Evolutionary conservation across 768 basidiomycete species (phyloP), one percentile per base, ranked within the genome.

Genomic region (Amanita polypyramis): DNA sequence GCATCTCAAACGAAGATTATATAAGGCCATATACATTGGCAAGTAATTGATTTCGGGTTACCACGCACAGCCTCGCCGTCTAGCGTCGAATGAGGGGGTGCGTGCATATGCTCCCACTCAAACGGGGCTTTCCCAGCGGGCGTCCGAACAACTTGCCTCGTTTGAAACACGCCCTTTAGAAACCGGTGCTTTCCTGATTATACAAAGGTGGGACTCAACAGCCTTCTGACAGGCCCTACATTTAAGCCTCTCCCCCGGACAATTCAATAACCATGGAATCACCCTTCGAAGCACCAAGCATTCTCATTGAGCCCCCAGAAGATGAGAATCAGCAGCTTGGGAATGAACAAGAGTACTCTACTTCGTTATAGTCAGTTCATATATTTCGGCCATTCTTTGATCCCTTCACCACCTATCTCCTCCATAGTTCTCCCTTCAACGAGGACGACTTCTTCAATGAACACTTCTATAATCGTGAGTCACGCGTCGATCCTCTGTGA

Each of bases 281-380:
- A 1, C 37, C 37, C 25, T 27, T 42, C n/a, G 40, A 23, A 25
- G 25, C 41, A 0, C 46, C 46, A 2, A 29, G 25, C 19, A 47
- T 47, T 7, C 35, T 39, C 37, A 39, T 47, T 12, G 46, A 47
- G 17, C 46, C 46, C 4, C 46, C 46, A 12, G 46, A 47, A 10
- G 37, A 47, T 8, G 46, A 47, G 3, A 38, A 29, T 25, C 46
- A 47, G 3, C 33, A 36, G 33, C 21, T 36, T 36, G 12, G 5
- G 5, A 20, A 3, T 14, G 35, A 30, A 6, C 35, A 30, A 17
- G 46, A 47, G 7, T 38, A 25, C 21, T 11, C 34, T 21, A 20
- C 2, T 1, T 25, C 35, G 12, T 12, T 21, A n/a, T 47, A 27
- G 36, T 15, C 25, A 38, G 37, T n/a, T 21, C 33, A 34, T 23